Conservation (phyloP, 225 moss, liverwort and hornwort species). For the Ulota crispa region DNA sequence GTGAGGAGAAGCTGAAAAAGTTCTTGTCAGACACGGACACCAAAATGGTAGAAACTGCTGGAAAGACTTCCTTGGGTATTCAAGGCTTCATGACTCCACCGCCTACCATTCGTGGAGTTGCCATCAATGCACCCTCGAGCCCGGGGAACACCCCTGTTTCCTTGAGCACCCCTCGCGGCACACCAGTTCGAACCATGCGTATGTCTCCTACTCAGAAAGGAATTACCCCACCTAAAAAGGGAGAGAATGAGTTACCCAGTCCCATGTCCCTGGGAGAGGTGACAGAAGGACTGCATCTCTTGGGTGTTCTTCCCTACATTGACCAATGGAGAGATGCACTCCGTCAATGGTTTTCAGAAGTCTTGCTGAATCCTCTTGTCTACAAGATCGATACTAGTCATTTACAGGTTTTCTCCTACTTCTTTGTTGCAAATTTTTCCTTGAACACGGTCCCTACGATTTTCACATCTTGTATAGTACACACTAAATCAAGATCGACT, state of each 20-base stretch:
- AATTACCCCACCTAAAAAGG: constrained; percentile 84
- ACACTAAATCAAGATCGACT: background rate
- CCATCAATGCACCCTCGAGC: constrained; percentile 40
- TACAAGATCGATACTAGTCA: constrained; percentile 84
- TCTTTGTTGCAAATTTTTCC: background rate
- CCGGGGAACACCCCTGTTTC: constrained; percentile 54
- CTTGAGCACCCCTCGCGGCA: constrained; percentile 65
- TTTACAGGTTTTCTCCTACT: constrained; percentile 63
- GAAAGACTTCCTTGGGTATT: constrained; percentile 27
- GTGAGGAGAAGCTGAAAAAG: constrained; percentile 69
- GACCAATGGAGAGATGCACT: constrained; percentile 88
- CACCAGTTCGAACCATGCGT: constrained; percentile 68
- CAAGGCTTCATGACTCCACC: constrained; percentile 72
- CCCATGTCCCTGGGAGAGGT: constrained; percentile 92
- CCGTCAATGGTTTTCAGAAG: constrained; percentile 91
- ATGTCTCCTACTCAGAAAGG: constrained; percentile 90
- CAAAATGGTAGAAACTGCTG: constrained; percentile 67
- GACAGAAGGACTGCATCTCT: constrained; percentile 60
- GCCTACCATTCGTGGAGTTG: constrained; percentile 66
- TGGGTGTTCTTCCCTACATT: constrained; percentile 72
- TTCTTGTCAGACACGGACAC: constrained; percentile 80
- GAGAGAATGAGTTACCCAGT: constrained; percentile 79
- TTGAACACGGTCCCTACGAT: background rate
- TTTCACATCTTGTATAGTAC: constrained; percentile 1
- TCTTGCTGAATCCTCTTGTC: constrained; percentile 80